Conservation (phyloP, 2,329 filamentous ascomycete genomes). For the Epichloe aotearoae region DNA sequence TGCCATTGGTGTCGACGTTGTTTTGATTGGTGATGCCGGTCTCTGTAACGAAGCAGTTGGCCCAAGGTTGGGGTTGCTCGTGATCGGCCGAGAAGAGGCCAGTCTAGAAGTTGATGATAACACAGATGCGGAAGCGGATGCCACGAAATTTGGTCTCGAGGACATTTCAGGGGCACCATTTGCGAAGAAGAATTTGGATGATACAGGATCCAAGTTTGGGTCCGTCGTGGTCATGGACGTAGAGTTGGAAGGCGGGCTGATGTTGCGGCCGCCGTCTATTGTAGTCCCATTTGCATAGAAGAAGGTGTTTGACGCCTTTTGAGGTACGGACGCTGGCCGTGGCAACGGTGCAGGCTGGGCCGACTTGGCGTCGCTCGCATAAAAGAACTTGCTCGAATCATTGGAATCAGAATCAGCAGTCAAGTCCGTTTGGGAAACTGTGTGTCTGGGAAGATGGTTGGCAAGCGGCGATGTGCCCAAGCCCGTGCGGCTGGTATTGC, state of each 20-base stretch:
- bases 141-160: slow-evolving; percentile 20
- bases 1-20: slow-evolving; percentile 11
- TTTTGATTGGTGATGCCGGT: slow-evolving; percentile 39
- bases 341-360: slow-evolving; percentile 24
- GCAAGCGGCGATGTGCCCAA: slow-evolving; percentile 22
- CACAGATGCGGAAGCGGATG: slow-evolving; percentile 30
- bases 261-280: slow-evolving; percentile 24
- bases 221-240: slow-evolving; percentile 22
- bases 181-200: slow-evolving; percentile 63
- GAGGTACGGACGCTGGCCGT: slow-evolving; percentile 25
- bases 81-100: slow-evolving; percentile 25
- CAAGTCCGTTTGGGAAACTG: slow-evolving; percentile 12
- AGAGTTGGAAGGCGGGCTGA: slow-evolving; percentile 16
- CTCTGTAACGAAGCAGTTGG: slow-evolving; percentile 20
- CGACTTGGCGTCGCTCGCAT: slow-evolving; percentile 64
- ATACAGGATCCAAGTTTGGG: slow-evolving; percentile 24
- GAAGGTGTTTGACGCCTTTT: slow-evolving; percentile 35
- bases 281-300: slow-evolving; percentile 42
- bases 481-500: slow-evolving; percentile 10
- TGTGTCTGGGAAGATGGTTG: slow-evolving; percentile 15
- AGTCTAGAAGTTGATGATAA: slow-evolving; percentile 33
- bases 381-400: slow-evolving; percentile 63
- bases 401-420: slow-evolving; percentile 15
- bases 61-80: slow-evolving; percentile 15
- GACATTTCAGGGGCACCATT: slow-evolving; percentile 45